Conservation (phyloP, 1,139 yeast species). For the Suhomyces ambrosiae region DNA sequence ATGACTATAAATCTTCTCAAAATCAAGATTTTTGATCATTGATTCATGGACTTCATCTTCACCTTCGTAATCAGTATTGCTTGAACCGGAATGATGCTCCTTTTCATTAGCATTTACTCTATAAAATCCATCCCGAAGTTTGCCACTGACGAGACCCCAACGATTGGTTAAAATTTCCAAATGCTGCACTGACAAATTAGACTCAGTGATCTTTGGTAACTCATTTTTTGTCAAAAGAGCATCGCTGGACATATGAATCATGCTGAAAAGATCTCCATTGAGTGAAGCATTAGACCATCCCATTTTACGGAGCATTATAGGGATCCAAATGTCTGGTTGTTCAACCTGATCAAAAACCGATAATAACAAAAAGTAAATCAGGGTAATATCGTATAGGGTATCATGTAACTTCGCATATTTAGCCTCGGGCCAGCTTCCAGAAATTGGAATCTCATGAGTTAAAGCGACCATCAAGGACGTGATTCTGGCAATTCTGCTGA, state of each 20-base stretch:
- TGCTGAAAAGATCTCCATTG: constrained; percentile 34
- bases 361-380: constrained; percentile 30
- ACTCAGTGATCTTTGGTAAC: constrained; percentile 38
- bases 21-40: constrained; percentile 29
- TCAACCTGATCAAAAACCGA: constrained; percentile 30
- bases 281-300: constrained; percentile 38
- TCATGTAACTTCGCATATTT: constrained; percentile 30
- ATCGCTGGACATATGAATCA: constrained; percentile 37
- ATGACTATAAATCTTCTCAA: constrained; percentile 29
- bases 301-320: constrained; percentile 28
- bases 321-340: constrained; percentile 33
- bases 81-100: neutral
- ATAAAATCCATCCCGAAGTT: constrained; percentile 34
- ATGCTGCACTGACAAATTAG: constrained; percentile 36
- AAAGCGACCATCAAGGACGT: constrained; percentile 30
- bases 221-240: constrained; percentile 30
- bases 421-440: constrained; percentile 40
- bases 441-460: constrained; percentile 33
- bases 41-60: constrained; percentile 16
- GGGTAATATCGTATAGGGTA: constrained; percentile 32
- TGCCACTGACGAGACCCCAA: constrained; percentile 32
- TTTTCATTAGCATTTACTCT: constrained; percentile 5
- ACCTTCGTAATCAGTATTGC: neutral
- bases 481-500: constrained; percentile 27
- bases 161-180: constrained; percentile 30